These are phyloP conservation scores for Ogataea minuta DNA, from an alignment of 805 yeast species.

Conservation along the genomic window DNA sequence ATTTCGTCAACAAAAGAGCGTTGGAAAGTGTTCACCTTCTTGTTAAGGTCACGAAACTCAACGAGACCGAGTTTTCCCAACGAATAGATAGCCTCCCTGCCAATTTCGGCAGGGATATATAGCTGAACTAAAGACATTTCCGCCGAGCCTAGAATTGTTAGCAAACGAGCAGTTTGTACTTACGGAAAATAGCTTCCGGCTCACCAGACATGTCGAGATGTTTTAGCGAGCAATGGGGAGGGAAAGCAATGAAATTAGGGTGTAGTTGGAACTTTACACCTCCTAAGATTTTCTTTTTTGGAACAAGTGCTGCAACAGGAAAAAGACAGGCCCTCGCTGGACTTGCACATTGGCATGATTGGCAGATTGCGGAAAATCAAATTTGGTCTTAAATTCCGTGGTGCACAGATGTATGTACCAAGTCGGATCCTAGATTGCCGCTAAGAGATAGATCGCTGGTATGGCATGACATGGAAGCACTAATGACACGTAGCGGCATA, in stretches of 20 bases:
- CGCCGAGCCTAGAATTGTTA: constrained; percentile 65
- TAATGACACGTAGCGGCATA: no score
- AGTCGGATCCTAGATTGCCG: not conserved
- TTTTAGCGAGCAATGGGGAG: constrained; percentile 5
- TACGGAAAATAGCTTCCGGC: constrained; percentile 34
- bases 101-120: constrained; percentile 86
- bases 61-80: constrained; percentile 83
- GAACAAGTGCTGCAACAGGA: constrained; percentile 9
- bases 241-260: constrained; percentile 2
- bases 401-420: constrained; percentile 1
- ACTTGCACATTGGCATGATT: not conserved
- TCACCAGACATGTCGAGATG: constrained; percentile 13
- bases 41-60: constrained; percentile 88
- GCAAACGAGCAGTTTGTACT: constrained; percentile 9
- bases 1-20: constrained; percentile 88
- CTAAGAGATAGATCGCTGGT: not conserved
- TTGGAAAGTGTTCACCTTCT: constrained; percentile 82
- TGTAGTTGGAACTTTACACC: not conserved
- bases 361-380: not conserved
- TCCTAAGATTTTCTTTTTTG: not conserved
- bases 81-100: constrained; percentile 81
- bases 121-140: constrained; percentile 93
- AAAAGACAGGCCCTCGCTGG: not conserved
- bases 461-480: no score
- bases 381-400: no score